Conservation (phyloP, 2,329 filamentous ascomycete genomes). For the Colletotrichum karsti region DNA sequence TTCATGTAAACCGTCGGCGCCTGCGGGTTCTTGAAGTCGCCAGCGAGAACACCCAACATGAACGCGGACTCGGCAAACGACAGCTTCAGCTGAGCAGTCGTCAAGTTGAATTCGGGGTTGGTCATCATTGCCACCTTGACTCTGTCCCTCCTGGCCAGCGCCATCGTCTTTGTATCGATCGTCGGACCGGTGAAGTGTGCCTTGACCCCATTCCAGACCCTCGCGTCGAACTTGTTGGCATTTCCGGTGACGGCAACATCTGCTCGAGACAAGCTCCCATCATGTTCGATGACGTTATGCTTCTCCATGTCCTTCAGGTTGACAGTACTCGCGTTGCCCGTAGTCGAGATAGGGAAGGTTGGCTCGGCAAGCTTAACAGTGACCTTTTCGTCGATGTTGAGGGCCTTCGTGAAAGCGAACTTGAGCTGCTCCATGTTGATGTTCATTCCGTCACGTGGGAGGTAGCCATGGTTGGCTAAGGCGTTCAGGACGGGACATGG, state of each 20-base stretch:
- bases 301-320: slow-evolving; percentile 28
- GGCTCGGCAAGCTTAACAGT: slow-evolving; percentile 39
- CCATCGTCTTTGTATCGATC: neutral
- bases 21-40: neutral
- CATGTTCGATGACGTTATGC: slow-evolving; percentile 39
- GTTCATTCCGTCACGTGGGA: slow-evolving; percentile 48
- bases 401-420: neutral
- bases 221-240: neutral
- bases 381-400: slow-evolving; percentile 6
- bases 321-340: slow-evolving; percentile 26
- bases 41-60: neutral
- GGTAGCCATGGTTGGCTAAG: slow-evolving; percentile 51
- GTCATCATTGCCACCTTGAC: neutral
- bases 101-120: neutral
- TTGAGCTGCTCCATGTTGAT: slow-evolving; percentile 34
- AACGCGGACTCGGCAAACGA: neutral
- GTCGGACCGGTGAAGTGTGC: neutral
- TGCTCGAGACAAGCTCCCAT: slow-evolving; percentile 38
- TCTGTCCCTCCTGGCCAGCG: slow-evolving; percentile 46
- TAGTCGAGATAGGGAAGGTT: slow-evolving; percentile 30
- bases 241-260: slow-evolving; percentile 31
- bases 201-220: neutral
- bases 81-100: neutral
- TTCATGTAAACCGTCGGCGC: neutral
- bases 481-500: slow-evolving; percentile 54